These are phyloP conservation scores for Apiospora sp. DNA, from an alignment of 2,329 filamentous ascomycete species.

Conservation along the genomic window DNA sequence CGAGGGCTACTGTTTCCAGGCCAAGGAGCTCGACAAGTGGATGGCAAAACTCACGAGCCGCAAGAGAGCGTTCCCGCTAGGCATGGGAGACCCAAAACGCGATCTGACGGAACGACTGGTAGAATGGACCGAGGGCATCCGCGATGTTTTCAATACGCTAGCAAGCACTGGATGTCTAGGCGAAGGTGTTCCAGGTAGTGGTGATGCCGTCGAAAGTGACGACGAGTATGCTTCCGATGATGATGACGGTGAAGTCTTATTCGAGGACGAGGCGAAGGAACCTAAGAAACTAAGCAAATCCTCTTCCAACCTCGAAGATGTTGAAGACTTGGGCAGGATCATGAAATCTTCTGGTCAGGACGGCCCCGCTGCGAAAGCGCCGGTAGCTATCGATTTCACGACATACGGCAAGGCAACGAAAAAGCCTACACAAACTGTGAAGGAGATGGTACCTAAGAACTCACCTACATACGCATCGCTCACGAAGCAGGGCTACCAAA, in stretches of 20 bases:
- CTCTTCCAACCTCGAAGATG: slow-evolving; percentile 69
- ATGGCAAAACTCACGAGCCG: slow-evolving; percentile 92
- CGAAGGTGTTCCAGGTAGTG: slow-evolving; percentile 77
- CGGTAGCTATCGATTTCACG: slow-evolving; percentile 87
- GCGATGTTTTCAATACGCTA: slow-evolving; percentile 73
- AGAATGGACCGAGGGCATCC: slow-evolving; percentile 81
- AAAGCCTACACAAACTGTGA: slow-evolving; percentile 58
- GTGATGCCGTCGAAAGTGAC: slow-evolving; percentile 85
- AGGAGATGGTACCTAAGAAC: slow-evolving; percentile 93
- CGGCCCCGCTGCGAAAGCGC: slow-evolving; percentile 44
- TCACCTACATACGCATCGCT: slow-evolving; percentile 89
- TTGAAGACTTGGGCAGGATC: slow-evolving; percentile 82
- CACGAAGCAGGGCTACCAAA: slow-evolving; percentile 96
- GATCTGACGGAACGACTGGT: slow-evolving; percentile 71
- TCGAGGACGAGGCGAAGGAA: slow-evolving; percentile 55
- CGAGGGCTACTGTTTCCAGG: slow-evolving; percentile 93
- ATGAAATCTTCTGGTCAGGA: slow-evolving; percentile 57
- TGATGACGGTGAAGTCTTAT: slow-evolving; percentile 60
- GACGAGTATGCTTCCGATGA: slow-evolving; percentile 71
- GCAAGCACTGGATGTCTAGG: slow-evolving; percentile 66
- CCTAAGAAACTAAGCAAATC: slow-evolving; percentile 53
- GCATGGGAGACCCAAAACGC: slow-evolving; percentile 85
- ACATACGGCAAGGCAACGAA: slow-evolving; percentile 68
- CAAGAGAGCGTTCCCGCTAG: slow-evolving; percentile 88
- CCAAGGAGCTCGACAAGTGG: slow-evolving; percentile 90